Base-by-base conservation (phyloP, 2,329 filamentous ascomycete species). In the Neofusicoccum parvum region DNA sequence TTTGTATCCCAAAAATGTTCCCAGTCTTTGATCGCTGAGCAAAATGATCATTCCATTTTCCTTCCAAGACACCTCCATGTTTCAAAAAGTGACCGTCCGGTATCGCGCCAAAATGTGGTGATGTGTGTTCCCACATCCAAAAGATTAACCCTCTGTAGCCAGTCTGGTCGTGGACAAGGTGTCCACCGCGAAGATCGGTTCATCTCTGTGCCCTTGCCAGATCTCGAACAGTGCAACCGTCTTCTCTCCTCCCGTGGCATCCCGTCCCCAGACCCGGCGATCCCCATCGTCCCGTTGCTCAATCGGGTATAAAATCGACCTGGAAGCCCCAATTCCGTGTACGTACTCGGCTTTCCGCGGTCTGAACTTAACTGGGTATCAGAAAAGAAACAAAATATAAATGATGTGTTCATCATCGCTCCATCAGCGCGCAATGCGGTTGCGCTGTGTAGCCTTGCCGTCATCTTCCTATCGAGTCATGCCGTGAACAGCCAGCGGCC, bases 291-390 rank as follows among this genome's bases (percentile, higher is more conserved):
- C n/a, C 27, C 27, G 27, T 32, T 32, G 27, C 27, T 32, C 5
- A 32, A 32, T 32, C 27, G 27, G 27, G 27, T 32, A 45, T 45
- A 45, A n/a, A 11, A 10, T 36, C 27, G 41, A 36, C 41, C 20
- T 46, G 41, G 34, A 12, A 46, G 12, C 20, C 54, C 54, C n/a
- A 49, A 53, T 39, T 34, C 7, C 54, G 27, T 59, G 54, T 46
- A 15, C n/a, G 27, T 48, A n/a, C 12, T 37, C 11, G 43, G 43
- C 43, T 17, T 48, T 20, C 56, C 41, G 27, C 56, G 41, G 27
- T 60, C 32, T 60, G 56, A 60, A 60, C 41, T 48, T 39, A 37
- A 60, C 43, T 60, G 56, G 56, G 56, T 60, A 60, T 60, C 56
- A 48, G 56, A 60, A 60, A 60, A 60, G 43, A 48, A 60, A 60